phyloP scores from a whole-genome alignment of 1,284 basidiomycete species.

The Pascua sp. region DNA sequence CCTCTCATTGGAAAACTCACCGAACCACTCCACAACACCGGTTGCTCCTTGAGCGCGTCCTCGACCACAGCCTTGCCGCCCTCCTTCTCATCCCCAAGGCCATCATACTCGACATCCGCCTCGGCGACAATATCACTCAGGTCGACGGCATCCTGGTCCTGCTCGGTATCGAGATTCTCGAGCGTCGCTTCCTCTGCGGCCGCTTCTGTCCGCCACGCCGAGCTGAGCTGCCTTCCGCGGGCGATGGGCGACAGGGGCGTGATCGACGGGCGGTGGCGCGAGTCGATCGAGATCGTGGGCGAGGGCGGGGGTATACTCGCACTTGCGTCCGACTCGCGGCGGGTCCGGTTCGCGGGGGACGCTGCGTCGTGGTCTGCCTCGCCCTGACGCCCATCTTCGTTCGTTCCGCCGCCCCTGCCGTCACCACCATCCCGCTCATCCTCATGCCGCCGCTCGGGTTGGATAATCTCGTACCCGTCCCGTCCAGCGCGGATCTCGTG shows the following conservation, averaged over 20 bases:
- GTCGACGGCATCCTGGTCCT: conserved; percentile 34
- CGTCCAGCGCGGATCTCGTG: conserved; percentile 30
- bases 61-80: conserved; percentile 16
- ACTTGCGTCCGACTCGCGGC: too few relatives aligned
- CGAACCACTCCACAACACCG: conserved; percentile 31
- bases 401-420: neutral
- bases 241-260: conserved; percentile 1
- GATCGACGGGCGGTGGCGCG: neutral
- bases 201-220: conserved; percentile 16
- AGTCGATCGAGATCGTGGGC: neutral
- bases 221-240: conserved; percentile 3
- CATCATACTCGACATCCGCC: conserved; percentile 7
- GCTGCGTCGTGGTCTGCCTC: neutral
- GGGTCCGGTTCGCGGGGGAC: neutral
- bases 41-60: conserved; percentile 18
- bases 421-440: neutral
- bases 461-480: conserved; percentile 41
- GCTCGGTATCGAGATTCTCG: conserved; percentile 3
- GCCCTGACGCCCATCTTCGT: conserved; percentile 11
- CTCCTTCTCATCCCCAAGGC: conserved; percentile 8
- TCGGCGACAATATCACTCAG: conserved; percentile 35
- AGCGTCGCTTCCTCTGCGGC: conserved; percentile 4
- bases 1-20: conserved; percentile 21
- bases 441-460: neutral
- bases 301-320: neutral